Conservation (phyloP, 2,329 filamentous ascomycete species). For the Xylaria arbuscula region DNA sequence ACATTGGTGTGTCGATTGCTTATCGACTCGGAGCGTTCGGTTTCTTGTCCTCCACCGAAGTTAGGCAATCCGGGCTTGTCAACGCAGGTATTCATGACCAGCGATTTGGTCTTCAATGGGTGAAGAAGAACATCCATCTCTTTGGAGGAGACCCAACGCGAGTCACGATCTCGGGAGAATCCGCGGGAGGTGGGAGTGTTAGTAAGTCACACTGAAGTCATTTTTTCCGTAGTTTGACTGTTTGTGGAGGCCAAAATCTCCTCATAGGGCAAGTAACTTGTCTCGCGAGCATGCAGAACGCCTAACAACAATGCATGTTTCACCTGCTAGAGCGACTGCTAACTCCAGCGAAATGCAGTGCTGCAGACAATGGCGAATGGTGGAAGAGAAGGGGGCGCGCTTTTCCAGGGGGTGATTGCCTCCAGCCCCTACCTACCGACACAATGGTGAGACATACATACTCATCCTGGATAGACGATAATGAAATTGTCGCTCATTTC, state of each 20-base stretch:
- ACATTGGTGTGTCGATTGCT: slow-evolving; percentile 57
- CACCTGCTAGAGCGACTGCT: no score
- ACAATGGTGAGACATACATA: slow-evolving; percentile 56
- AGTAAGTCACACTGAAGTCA: slow-evolving; percentile 27
- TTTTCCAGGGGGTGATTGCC: slow-evolving; percentile 59
- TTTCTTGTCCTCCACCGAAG: slow-evolving; percentile 60
- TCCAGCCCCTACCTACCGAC: slow-evolving; percentile 64
- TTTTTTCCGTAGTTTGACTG: no score
- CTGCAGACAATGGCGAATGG: slow-evolving; percentile 61
- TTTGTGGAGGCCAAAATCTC: no score
- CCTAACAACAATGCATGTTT: no score
- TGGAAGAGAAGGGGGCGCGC: slow-evolving; percentile 53
- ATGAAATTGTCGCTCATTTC: slow-evolving; percentile 13
- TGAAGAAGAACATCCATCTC: slow-evolving; percentile 60
- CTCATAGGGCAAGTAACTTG: no score
- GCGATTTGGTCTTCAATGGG: slow-evolving; percentile 63
- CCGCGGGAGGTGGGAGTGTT: slow-evolving; percentile 63
- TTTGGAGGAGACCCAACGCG: slow-evolving; percentile 64
- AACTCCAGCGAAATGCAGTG: slow-evolving; percentile 28
- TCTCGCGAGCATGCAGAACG: no score
- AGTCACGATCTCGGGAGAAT: slow-evolving; percentile 66
- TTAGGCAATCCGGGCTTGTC: slow-evolving; percentile 53
- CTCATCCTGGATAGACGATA: background rate
- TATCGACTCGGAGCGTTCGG: slow-evolving; percentile 59
- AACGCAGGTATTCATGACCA: slow-evolving; percentile 62